A percentile compares a stretch with the other conserved stretches of the same genome.
Evolutionary conservation across 179 eudicot genomes (phyloP).

Genomic region (Amaranthus tricolor): DNA sequence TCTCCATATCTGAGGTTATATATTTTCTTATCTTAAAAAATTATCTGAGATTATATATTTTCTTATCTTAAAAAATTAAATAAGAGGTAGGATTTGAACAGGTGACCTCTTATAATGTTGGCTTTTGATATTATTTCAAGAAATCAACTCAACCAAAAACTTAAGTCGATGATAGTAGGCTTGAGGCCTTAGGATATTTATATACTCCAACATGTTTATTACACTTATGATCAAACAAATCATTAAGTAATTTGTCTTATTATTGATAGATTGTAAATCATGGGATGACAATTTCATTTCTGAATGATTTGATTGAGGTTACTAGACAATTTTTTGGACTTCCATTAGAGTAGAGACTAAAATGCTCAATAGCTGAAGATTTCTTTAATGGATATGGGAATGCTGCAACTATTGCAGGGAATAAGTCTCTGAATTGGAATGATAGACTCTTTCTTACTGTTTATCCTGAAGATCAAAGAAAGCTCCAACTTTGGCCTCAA

Average conservation of each 20-base stretch:
- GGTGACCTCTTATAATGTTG: too few species aligned
- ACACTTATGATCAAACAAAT: too few species aligned
- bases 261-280: conserved; percentile 28
- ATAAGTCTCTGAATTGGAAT: conserved; percentile 31
- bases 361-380: conserved; percentile 25
- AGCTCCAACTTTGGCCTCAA: conserved; percentile 33
- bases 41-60: too few species aligned
- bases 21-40: too few species aligned
- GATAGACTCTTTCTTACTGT: conserved; percentile 37
- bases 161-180: too few species aligned
- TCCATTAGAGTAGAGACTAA: conserved; percentile 32
- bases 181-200: too few species aligned
- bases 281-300: conserved; percentile 28
- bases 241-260: background rate
- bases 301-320: conserved; percentile 31
- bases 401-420: conserved; percentile 18
- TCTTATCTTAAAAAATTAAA: too few species aligned
- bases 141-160: too few species aligned
- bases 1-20: too few species aligned
- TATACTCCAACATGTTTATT: too few species aligned
- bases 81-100: too few species aligned
- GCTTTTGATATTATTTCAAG: too few species aligned
- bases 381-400: conserved; percentile 37
- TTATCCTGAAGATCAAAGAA: conserved; percentile 23
- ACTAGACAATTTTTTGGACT: conserved; percentile 30